Evolutionary conservation across 2,329 filamentous ascomycete species (phyloP).

Genomic region (Beauveria caledonica): DNA sequence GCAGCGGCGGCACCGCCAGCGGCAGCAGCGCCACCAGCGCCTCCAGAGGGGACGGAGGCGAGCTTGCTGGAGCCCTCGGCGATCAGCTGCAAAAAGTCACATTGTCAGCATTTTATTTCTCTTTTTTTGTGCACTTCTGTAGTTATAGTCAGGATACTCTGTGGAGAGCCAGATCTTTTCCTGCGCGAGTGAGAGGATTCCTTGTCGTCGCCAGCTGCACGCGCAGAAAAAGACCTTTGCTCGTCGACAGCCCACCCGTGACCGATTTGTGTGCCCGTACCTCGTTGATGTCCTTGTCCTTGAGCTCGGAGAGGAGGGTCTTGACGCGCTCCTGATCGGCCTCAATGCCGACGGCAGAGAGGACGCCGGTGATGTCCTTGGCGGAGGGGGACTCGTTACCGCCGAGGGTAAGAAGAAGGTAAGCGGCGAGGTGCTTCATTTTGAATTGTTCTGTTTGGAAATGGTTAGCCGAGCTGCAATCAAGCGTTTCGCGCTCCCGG

Average conservation of each 20-base stretch:
- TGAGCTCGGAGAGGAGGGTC: conserved; percentile 80
- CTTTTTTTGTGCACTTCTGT: not conserved
- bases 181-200: not conserved
- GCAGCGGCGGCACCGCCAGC: conserved; percentile 61
- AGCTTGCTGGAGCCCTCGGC: conserved; percentile 85
- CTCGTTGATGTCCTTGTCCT: conserved; percentile 89
- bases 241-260: not conserved
- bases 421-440: conserved; percentile 99
- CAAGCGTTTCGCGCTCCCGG: not conserved
- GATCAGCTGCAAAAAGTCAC: conserved; percentile 60
- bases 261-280: conserved; percentile 41
- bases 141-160: not conserved
- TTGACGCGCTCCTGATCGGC: conserved; percentile 79
- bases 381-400: conserved; percentile 87
- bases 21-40: conserved; percentile 63
- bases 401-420: conserved; percentile 91
- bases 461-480: not conserved
- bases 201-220: not conserved
- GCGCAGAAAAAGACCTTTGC: not conserved
- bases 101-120: conserved; percentile 16
- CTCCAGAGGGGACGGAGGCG: conserved; percentile 92
- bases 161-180: not conserved
- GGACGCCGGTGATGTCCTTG: conserved; percentile 77
- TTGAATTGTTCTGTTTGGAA: conserved; percentile 41
- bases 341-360: conserved; percentile 92